phyloP scores from a whole-genome alignment of 257 asterid genomes.

The Salvia splendens region DNA sequence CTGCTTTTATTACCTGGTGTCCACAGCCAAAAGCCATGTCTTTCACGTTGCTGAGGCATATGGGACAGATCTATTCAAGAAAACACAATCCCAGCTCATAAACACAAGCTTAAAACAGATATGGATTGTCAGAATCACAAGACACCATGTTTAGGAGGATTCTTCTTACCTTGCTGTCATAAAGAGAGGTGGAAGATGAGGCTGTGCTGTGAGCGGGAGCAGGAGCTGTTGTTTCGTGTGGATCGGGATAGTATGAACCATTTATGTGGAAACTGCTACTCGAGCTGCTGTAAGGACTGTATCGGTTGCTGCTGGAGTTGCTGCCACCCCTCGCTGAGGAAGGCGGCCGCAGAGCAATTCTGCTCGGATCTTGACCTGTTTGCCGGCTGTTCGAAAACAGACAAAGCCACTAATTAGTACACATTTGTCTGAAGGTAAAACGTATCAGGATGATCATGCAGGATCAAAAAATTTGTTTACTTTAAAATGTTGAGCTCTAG shows the following conservation, averaged over 20 bases:
- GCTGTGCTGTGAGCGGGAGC: conserved; percentile 3
- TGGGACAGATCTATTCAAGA: conserved; percentile 67
- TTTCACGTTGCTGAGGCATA: conserved; percentile 73
- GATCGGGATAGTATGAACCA: conserved; percentile 26
- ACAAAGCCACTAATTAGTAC: not conserved
- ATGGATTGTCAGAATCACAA: not conserved
- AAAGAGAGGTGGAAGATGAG: conserved; percentile 39
- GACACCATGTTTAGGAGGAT: not conserved
- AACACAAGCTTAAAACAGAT: not conserved
- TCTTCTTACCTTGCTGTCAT: conserved; percentile 48
- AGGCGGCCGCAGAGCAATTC: conserved; percentile 45
- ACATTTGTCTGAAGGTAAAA: not conserved
- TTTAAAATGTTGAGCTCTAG: conserved; percentile 49
- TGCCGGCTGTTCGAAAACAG: conserved; percentile 36
- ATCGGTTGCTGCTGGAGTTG: too few relatives aligned
- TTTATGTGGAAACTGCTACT: conserved; percentile 46
- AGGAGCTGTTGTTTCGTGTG: conserved; percentile 18
- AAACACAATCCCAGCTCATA: not conserved
- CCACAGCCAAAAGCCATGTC: conserved; percentile 98
- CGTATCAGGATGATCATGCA: not conserved
- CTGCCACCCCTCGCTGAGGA: conserved; percentile 31
- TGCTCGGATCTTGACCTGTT: conserved; percentile 37
- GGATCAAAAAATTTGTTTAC: conserved; percentile 23
- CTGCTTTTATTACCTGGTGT: conserved; percentile 64
- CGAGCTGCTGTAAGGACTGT: conserved; percentile 35